phyloP scores from a whole-genome alignment of 768 basidiomycete species.

The Gloeostereum incarnatum region DNA sequence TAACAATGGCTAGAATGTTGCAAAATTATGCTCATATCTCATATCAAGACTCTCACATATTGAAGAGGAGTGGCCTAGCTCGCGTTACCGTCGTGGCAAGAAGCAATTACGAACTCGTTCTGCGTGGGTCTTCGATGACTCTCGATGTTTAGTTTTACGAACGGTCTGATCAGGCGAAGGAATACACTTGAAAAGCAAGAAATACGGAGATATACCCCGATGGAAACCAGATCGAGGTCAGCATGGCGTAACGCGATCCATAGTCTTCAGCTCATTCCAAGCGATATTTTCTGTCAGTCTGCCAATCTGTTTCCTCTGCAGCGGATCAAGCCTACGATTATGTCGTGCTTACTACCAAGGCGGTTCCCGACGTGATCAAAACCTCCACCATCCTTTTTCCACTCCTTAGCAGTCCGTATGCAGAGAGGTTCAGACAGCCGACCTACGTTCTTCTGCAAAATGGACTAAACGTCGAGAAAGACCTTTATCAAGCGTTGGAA shows the following conservation, averaged over 20 bases:
- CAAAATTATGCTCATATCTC: background rate
- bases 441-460: slow-evolving; percentile 63
- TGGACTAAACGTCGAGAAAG: slow-evolving; percentile 61
- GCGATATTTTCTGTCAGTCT: too few species aligned
- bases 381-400: slow-evolving; percentile 50
- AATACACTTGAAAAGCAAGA: slow-evolving; percentile 44
- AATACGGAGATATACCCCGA: slow-evolving; percentile 45
- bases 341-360: slow-evolving; percentile 64
- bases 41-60: slow-evolving; percentile 40
- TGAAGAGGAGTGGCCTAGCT: slow-evolving; percentile 47
- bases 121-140: slow-evolving; percentile 22
- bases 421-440: slow-evolving; percentile 37
- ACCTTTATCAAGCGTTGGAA: slow-evolving; percentile 46
- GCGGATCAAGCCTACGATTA: slow-evolving; percentile 52
- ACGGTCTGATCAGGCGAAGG: slow-evolving; percentile 34
- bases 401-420: slow-evolving; percentile 39
- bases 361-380: slow-evolving; percentile 53
- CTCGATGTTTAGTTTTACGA: background rate
- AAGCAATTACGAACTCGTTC: slow-evolving; percentile 52
- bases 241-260: slow-evolving; percentile 11
- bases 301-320: slow-evolving; percentile 49
- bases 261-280: background rate
- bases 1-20: background rate
- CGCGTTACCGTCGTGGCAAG: slow-evolving; percentile 67
- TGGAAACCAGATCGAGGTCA: slow-evolving; percentile 61